Base-by-base conservation (phyloP, 177 flowering plant genomes). In the Vitis hybrid region DNA sequence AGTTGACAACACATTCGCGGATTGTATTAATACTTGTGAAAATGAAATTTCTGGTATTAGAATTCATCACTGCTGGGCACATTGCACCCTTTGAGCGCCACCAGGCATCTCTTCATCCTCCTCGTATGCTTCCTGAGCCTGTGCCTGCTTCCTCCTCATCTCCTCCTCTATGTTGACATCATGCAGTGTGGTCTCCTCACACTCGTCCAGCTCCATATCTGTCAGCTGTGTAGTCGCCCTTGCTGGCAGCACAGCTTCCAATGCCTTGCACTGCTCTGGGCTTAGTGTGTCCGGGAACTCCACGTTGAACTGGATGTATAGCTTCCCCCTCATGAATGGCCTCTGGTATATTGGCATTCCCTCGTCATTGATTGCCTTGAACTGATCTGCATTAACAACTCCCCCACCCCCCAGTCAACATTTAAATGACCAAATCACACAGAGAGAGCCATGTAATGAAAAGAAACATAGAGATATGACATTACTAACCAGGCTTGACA, bases 261-360 rank as follows among this genome's bases (percentile, higher is more conserved):
- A 53, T 1, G 82, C 78, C 66, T 70, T 74, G 51, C 78, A 62
- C 72, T 85, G 88, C 22, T 83, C 88, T 0, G 74, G 79, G 52
- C 76, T 72, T 50, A 92, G 74, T 15, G 86, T 78, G 6, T 84
- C 90, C 1, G 97, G 97, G 78, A 91, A 90, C 1, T 83, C 93
- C 56, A 89, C 93, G 1, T 73, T 83, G 78, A 88, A 91, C 64
- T 88, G 87, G 49, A 91, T 83, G 77, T 82, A 85, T 9, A 90
- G 78, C 50, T 80, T 72, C 2, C 94, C 94, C 79, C 79, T 88
- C 82, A 86, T 89, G 76, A 88, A 88, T 0, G 89, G 86, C 71
- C 89, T 81, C 65, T 81, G 83, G 75, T 88, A 72, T 18, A 82
- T 72, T 5, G 94, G 94, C 94, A 90, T 90, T 11, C 92, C 92